Evolutionary conservation across 768 basidiomycete genomes (phyloP).

Genomic region (Lactarius akahatsu): DNA sequence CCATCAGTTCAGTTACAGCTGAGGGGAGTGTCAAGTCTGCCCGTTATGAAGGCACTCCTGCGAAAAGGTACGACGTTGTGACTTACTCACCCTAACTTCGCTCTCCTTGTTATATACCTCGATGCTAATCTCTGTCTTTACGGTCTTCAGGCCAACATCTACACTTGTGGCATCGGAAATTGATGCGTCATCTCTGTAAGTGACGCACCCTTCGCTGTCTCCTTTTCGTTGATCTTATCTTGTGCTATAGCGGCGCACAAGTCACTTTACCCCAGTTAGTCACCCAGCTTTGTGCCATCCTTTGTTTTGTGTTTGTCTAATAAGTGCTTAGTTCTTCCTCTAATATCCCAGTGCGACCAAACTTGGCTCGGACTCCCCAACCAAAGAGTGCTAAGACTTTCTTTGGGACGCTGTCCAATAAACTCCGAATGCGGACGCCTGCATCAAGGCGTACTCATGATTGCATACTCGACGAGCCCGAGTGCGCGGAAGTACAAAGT

Average conservation of each 20-base stretch:
- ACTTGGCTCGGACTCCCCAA: neutral
- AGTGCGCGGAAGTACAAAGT: neutral
- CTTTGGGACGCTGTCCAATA: constrained; percentile 14
- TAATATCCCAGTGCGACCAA: neutral
- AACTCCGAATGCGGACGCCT: constrained; percentile 13
- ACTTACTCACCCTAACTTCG: constrained; percentile 2
- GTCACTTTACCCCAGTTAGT: constrained; percentile 9
- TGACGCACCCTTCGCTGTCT: neutral
- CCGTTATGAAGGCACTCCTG: neutral
- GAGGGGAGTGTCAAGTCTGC: neutral
- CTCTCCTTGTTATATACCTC: neutral
- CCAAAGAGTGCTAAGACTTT: constrained; percentile 12
- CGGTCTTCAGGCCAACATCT: constrained; percentile 5
- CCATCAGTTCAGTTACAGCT: neutral
- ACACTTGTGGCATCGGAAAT: neutral
- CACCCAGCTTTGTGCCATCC: neutral
- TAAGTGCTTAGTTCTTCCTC: neutral
- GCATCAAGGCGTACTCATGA: neutral
- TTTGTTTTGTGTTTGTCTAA: neutral
- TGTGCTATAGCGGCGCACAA: neutral
- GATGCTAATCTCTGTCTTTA: neutral
- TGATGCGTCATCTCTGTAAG: constrained; percentile 15
- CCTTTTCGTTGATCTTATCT: neutral
- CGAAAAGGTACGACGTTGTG: constrained; percentile 3
- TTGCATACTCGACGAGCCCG: neutral